These are phyloP conservation scores for Blastocystis hominis DNA, from an alignment of 352 stramenopile genomes.

Conservation along the genomic window DNA sequence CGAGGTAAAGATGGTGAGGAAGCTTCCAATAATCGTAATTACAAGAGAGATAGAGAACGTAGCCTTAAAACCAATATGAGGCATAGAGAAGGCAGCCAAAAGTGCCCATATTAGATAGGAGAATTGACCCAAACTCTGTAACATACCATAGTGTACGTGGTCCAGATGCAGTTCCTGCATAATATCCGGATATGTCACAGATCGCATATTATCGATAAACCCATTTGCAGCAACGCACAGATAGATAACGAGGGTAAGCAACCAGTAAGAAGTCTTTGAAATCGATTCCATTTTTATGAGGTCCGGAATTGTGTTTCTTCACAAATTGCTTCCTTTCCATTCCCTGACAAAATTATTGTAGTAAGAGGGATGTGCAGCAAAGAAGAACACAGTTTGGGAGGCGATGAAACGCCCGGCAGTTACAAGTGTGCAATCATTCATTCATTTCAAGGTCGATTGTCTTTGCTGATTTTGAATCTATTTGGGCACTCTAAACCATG, in stretches of 20 bases:
- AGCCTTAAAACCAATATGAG: conserved; percentile 8
- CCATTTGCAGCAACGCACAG: conserved; percentile 6
- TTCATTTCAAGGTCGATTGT: conserved; percentile 1
- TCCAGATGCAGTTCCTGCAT: not conserved
- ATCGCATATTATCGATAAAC: not conserved
- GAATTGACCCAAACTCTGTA: conserved; percentile 32
- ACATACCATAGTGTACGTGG: not conserved
- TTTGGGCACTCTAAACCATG: not conserved
- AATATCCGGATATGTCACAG: conserved; percentile 32
- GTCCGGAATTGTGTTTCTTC: not conserved
- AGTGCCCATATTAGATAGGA: conserved; percentile 38
- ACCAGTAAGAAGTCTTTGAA: conserved; percentile 28
- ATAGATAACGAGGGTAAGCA: conserved; percentile 17
- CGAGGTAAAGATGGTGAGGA: not conserved
- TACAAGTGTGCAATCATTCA: conserved; percentile 42
- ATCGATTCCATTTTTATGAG: not conserved
- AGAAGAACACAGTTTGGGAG: not conserved
- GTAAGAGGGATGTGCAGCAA: too few species aligned
- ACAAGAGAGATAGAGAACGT: conserved; percentile 11
- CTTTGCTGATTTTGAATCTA: not conserved
- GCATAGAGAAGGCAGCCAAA: not conserved
- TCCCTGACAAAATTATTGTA: too few species aligned
- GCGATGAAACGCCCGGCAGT: not conserved
- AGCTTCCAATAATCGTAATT: not conserved
- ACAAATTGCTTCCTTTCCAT: too few species aligned